These are phyloP conservation scores for Colletotrichum filicis DNA, from an alignment of 2,329 filamentous ascomycete genomes.

Conservation along the genomic window DNA sequence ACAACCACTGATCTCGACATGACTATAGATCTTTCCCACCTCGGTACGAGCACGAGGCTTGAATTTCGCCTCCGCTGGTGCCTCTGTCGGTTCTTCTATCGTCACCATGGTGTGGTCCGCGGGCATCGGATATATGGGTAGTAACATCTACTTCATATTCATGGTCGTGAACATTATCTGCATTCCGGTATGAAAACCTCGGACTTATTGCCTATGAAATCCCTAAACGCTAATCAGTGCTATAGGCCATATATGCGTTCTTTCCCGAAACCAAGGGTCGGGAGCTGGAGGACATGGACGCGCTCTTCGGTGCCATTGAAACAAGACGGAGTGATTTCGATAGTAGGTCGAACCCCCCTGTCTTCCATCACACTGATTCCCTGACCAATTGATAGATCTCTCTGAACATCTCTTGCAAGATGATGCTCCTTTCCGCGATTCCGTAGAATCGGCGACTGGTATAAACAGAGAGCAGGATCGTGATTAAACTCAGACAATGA, in stretches of 20 bases:
- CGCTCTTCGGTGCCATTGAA: conserved; percentile 46
- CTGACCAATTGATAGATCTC: not conserved
- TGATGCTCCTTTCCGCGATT: not conserved
- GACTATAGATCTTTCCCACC: conserved; percentile 65
- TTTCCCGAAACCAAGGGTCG: conserved; percentile 58
- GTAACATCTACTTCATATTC: conserved; percentile 67
- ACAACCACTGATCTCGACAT: not conserved
- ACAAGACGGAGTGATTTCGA: not conserved
- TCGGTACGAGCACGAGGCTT: conserved; percentile 66
- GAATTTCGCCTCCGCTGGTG: conserved; percentile 64
- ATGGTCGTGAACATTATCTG: conserved; percentile 62
- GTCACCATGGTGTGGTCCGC: conserved; percentile 67
- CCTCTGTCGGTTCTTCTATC: conserved; percentile 65
- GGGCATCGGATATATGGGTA: conserved; percentile 60
- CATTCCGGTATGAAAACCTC: conserved; percentile 49
- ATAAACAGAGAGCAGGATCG: not conserved
- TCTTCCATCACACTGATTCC: not conserved
- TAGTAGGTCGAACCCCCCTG: not conserved
- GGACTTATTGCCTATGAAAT: not conserved
- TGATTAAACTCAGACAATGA: not conserved
- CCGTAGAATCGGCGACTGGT: not conserved
- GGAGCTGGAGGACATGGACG: conserved; percentile 57
- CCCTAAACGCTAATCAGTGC: not conserved
- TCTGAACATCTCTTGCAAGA: conserved; percentile 5
- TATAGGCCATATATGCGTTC: conserved; percentile 51